phyloP scores from a whole-genome alignment of 768 basidiomycete genomes.

The Sporobolomyces phaffii region DNA sequence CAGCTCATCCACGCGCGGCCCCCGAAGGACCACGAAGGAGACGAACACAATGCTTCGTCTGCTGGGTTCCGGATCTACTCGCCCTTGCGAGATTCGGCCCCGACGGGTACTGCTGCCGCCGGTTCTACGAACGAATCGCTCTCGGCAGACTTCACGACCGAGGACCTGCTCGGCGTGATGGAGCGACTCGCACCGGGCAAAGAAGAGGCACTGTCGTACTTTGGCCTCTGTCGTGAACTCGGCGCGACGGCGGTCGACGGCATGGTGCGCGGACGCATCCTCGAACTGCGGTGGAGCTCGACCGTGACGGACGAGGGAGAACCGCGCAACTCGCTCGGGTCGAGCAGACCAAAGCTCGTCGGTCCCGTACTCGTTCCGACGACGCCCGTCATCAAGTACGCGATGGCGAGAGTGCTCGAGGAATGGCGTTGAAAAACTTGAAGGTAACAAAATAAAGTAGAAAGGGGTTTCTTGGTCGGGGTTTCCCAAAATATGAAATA shows the following conservation, averaged over 20 bases:
- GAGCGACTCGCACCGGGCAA: slow-evolving; percentile 60
- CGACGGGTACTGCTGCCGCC: slow-evolving; percentile 35
- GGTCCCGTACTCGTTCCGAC: slow-evolving; percentile 71
- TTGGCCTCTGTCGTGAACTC: slow-evolving; percentile 73
- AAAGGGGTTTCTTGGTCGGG: no score
- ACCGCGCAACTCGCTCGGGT: slow-evolving; percentile 38
- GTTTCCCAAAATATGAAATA: no score
- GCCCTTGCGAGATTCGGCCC: slow-evolving; percentile 41
- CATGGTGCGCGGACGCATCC: slow-evolving; percentile 69
- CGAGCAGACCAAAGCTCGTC: slow-evolving; percentile 56
- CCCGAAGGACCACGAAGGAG: slow-evolving; percentile 49
- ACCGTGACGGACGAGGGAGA: slow-evolving; percentile 54
- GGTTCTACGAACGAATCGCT: slow-evolving; percentile 47
- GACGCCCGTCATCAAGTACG: slow-evolving; percentile 74
- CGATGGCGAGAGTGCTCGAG: slow-evolving; percentile 74
- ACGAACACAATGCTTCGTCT: slow-evolving; percentile 46
- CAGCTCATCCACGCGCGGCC: slow-evolving; percentile 82
- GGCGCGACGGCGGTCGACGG: slow-evolving; percentile 77
- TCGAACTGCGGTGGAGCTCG: slow-evolving; percentile 47
- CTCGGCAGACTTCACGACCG: slow-evolving; percentile 66
- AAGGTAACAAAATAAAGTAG: no score
- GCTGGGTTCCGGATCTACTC: slow-evolving; percentile 50
- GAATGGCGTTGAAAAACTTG: no score
- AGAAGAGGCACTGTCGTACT: slow-evolving; percentile 62
- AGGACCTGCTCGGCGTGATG: slow-evolving; percentile 76